Evolutionary conservation across 1,284 basidiomycete species (phyloP), one percentile per base, ranked within the genome.

Genomic region (Puccinia horiana): DNA sequence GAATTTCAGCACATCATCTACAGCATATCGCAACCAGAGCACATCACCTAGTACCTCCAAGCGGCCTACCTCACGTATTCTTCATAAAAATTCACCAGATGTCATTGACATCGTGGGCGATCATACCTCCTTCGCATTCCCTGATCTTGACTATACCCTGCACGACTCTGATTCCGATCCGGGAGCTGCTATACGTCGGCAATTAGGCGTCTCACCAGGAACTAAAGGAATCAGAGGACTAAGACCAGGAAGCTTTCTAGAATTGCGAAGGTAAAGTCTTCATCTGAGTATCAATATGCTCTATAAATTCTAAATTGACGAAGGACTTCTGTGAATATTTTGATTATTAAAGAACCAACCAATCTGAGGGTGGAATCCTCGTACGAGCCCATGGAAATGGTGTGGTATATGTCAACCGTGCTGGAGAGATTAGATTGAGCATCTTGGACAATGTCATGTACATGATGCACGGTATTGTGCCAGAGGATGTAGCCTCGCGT

Each of bases 401-500:
- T 44, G 72, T 81, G 35, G 32, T 81, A 14, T 81, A 81, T 56
- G 79, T 81, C 29, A 75, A 67, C 35, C 79, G 79, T 23, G 70
- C 79, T n/a, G 79, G 79, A 23, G 79, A 81, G 35, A 81, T 81
- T 42, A 56, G 79, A 75, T 47, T 81, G n/a, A 81, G 72, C 42
- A 81, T 72, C 37, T 54, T 81, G 40, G 79, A 81, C 56, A 81
- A 81, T 61, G 79, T 81, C 37, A 81, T 81, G 79, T 81, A 81
- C 20, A 81, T 54, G n/a, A 75, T 81, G 54, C 79, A 81, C 29
- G 42, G 49, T n/a, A 37, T 81, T 37, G 79, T 81, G n/a, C 37
- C 69, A 14, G 61, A 61, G n/a, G 69, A 72, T 29, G 56, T 75
- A 29, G 79, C 79, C 44, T 63, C 47, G 14, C 70, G 72, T 6